Evolutionary conservation across 768 basidiomycete species (phyloP), one percentile per base, ranked within the genome.

Genomic region (Royoungia palumana): DNA sequence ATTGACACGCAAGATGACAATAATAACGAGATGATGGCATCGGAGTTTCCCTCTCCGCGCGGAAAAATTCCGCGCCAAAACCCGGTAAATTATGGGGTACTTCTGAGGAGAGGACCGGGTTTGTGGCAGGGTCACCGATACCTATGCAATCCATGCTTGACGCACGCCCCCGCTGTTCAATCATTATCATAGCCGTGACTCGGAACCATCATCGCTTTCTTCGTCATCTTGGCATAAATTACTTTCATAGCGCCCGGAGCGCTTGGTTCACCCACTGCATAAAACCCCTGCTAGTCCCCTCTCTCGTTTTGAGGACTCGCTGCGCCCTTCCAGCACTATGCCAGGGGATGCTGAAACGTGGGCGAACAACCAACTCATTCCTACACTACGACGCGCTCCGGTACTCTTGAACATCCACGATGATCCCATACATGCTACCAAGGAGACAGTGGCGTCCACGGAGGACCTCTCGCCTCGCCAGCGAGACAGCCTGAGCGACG

Each of bases 361-460:
- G 34, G 20, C 14, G 28, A 46, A 46, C 44, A 40, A 42, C 17
- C 20, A 37, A 35, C 51, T 62, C 14, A 50, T 32, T 27, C 66
- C 64, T 14, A 49, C 63, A 25, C 57, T 77, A 5, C 69, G 63
- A 41, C 67, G 76, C n/a, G 74, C 75, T 2, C 65, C 64, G 12
- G 68, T 62, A 44, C 51, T 76, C 39, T 49, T 67, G 32, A 63
- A 64, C n/a, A 64, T 61, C 51, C 65, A 64, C 19, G 60, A 62
- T 34, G 62, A 66, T 24, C 62, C 59, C 24, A 53, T 57, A 5
- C 44, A 10, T 12, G 46, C 19, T 22, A 19, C 41, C 28, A 35
- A 22, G 30, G 55, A 60, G 20, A 42, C 40, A 17, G 17, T 49
- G 12, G 32, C 12, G 3, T 50, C 52, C 27, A 32, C 46, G 5